A percentile compares a stretch with the other conserved stretches of the same genome.
Conservation (phyloP, 1,284 basidiomycete genomes). For the Cutaneotrichosporon cutaneum region DNA sequence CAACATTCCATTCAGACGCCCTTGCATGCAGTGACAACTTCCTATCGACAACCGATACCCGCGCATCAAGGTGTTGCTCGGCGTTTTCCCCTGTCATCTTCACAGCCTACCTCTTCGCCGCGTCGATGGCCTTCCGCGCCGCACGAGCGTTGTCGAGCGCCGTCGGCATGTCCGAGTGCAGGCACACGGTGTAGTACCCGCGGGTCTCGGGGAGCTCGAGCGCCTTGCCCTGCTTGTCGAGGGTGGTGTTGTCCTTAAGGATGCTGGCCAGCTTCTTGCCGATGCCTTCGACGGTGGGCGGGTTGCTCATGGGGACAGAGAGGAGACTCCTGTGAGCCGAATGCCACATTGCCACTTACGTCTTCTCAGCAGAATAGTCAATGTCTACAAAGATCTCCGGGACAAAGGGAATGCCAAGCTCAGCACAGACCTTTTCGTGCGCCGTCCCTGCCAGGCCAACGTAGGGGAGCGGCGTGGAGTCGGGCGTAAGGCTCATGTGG, state of each 20-base stretch:
- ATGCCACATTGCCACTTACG: slow-evolving; percentile 31
- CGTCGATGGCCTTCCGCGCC: slow-evolving; percentile 13
- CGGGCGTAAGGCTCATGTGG: slow-evolving; percentile 35
- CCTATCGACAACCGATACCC: background rate
- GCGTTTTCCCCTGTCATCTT: no score
- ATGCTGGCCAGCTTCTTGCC: slow-evolving; percentile 71
- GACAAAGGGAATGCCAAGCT: slow-evolving; percentile 43
- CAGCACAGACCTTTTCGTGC: slow-evolving; percentile 41
- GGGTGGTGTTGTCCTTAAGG: slow-evolving; percentile 59
- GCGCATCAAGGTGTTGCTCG: background rate
- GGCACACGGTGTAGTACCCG: slow-evolving; percentile 66
- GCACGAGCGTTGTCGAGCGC: slow-evolving; percentile 24
- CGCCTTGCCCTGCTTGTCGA: slow-evolving; percentile 23
- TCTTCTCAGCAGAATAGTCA: slow-evolving; percentile 37
- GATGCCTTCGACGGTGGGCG: slow-evolving; percentile 54
- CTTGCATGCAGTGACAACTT: background rate
- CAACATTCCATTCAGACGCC: no score
- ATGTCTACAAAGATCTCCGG: slow-evolving; percentile 44
- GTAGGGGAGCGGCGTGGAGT: slow-evolving; percentile 31
- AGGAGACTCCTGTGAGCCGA: slow-evolving; percentile 34
- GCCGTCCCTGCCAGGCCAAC: slow-evolving; percentile 45
- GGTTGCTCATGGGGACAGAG: slow-evolving; percentile 35
- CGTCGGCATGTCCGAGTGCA: slow-evolving; percentile 36
- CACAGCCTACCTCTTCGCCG: slow-evolving; percentile 9
- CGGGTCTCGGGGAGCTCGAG: slow-evolving; percentile 15